A percentile compares a stretch with the other conserved stretches of the same genome.
Conservation (phyloP, 2,329 filamentous ascomycete species). For the Hymenoscyphus albidus region DNA sequence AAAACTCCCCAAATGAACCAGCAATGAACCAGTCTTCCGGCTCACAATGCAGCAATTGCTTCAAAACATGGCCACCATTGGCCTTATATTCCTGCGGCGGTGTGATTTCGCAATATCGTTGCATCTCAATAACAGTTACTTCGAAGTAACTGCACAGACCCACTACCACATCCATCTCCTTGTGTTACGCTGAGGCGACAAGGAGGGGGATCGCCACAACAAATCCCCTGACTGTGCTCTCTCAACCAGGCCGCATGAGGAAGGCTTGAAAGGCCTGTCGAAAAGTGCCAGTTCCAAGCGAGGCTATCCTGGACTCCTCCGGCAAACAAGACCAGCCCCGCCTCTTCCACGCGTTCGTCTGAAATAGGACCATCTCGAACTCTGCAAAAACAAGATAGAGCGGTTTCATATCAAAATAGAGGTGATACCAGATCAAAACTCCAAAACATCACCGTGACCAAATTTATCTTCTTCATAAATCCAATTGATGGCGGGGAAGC, state of each 20-base stretch:
- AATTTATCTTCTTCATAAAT: constrained; percentile 1
- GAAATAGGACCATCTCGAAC: background rate
- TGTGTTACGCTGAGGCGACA: constrained; percentile 3
- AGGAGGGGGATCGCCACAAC: constrained; percentile 15
- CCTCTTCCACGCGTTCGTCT: background rate
- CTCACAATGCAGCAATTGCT: constrained; percentile 5
- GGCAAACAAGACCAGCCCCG: constrained; percentile 6
- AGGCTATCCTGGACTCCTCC: background rate
- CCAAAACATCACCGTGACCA: background rate
- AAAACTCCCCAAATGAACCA: constrained; percentile 9
- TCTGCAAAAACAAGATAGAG: background rate
- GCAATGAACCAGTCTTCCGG: background rate
- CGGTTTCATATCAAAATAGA: background rate
- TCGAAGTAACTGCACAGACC: background rate
- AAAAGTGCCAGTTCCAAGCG: background rate
- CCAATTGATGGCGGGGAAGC: constrained; percentile 11
- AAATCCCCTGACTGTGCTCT: constrained; percentile 1
- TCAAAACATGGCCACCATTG: background rate
- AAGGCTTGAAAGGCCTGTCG: constrained; percentile 1
- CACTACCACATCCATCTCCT: background rate
- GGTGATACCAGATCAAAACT: background rate
- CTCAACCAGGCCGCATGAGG: constrained; percentile 3
- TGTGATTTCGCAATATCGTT: constrained; percentile 5
- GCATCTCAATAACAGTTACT: background rate
- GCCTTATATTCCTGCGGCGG: background rate